Evolutionary conservation across 164 flowering plant genomes (phyloP).

Genomic region (Tetracentron sinense): DNA sequence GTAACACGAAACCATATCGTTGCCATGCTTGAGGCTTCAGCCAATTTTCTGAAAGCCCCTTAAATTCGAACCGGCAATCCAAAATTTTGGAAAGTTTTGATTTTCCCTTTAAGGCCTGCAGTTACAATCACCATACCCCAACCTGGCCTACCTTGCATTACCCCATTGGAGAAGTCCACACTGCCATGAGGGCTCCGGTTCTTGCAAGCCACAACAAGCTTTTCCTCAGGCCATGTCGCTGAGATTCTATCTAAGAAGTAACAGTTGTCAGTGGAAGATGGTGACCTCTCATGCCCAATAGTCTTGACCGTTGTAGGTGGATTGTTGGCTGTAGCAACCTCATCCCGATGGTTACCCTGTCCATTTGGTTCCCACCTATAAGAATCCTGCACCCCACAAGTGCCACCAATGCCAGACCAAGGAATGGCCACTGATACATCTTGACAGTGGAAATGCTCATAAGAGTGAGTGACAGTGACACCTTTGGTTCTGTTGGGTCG

Average conservation of each 20-base stretch:
- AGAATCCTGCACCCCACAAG: constrained; percentile 32
- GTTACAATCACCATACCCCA: constrained; percentile 96
- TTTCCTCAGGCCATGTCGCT: constrained; percentile 88
- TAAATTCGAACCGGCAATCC: constrained; percentile 78
- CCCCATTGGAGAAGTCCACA: constrained; percentile 40
- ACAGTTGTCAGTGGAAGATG: constrained; percentile 49
- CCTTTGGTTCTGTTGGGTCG: constrained; percentile 72
- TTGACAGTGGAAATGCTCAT: constrained; percentile 86
- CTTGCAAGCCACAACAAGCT: constrained; percentile 42
- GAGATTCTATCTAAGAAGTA: constrained; percentile 47
- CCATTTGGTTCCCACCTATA: constrained; percentile 27
- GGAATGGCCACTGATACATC: constrained; percentile 91
- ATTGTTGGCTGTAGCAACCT: constrained; percentile 36
- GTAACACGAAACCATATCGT: background rate
- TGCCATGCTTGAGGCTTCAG: constrained; percentile 1
- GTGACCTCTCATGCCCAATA: constrained; percentile 33
- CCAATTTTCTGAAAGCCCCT: constrained; percentile 3
- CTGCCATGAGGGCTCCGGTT: constrained; percentile 46
- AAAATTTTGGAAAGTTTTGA: constrained; percentile 83
- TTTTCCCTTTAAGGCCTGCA: constrained; percentile 82
- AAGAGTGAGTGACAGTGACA: constrained; percentile 64
- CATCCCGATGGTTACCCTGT: constrained; percentile 29
- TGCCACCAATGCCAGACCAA: constrained; percentile 72
- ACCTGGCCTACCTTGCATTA: constrained; percentile 45
- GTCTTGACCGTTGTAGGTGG: constrained; percentile 47